Conservation (phyloP, 2,329 filamentous ascomycete genomes). For the Ascochyta viciae-villosae region DNA sequence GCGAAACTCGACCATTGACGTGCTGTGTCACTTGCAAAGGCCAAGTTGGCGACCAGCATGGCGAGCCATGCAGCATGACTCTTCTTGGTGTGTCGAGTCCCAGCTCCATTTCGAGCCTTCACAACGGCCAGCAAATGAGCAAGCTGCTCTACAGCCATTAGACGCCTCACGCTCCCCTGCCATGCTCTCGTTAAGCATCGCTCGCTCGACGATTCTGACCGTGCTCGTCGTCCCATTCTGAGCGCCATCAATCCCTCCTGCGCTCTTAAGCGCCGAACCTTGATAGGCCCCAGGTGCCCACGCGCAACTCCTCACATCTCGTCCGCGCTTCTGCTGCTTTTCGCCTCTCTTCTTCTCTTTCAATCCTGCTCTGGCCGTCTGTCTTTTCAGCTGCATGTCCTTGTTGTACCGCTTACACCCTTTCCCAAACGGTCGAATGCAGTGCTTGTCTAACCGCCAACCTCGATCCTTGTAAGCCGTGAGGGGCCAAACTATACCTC, state of each 20-base stretch:
- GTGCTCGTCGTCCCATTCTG: slow-evolving; percentile 46
- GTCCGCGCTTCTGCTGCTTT: slow-evolving; percentile 42
- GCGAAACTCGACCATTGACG: slow-evolving; percentile 43
- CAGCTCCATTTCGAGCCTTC: slow-evolving; percentile 37
- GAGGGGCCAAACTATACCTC: slow-evolving; percentile 50
- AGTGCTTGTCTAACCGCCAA: slow-evolving; percentile 44
- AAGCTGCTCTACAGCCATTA: slow-evolving; percentile 38
- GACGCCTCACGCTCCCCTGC: slow-evolving; percentile 41
- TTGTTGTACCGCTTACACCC: slow-evolving; percentile 23
- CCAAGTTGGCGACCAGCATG: slow-evolving; percentile 41
- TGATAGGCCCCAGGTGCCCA: slow-evolving; percentile 45
- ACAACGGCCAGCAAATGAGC: slow-evolving; percentile 38
- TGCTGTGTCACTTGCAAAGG: slow-evolving; percentile 33
- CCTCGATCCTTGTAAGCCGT: slow-evolving; percentile 45
- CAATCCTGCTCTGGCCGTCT: slow-evolving; percentile 33
- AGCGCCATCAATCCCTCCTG: slow-evolving; percentile 44
- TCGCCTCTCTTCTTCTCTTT: slow-evolving; percentile 33
- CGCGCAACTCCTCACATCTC: slow-evolving; percentile 40
- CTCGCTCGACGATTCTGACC: slow-evolving; percentile 35
- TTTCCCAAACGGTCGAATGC: slow-evolving; percentile 52
- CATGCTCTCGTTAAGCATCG: slow-evolving; percentile 32
- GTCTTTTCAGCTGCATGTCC: slow-evolving; percentile 47
- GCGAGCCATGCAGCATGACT: slow-evolving; percentile 28
- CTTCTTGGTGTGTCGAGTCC: slow-evolving; percentile 38
- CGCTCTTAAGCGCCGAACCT: slow-evolving; percentile 47